Percentiles rank a stretch among this genome's conserved stretches.
These are phyloP conservation scores for Durotheca rogersii DNA, from an alignment of 495 filamentous ascomycete species.

Conservation along the genomic window DNA sequence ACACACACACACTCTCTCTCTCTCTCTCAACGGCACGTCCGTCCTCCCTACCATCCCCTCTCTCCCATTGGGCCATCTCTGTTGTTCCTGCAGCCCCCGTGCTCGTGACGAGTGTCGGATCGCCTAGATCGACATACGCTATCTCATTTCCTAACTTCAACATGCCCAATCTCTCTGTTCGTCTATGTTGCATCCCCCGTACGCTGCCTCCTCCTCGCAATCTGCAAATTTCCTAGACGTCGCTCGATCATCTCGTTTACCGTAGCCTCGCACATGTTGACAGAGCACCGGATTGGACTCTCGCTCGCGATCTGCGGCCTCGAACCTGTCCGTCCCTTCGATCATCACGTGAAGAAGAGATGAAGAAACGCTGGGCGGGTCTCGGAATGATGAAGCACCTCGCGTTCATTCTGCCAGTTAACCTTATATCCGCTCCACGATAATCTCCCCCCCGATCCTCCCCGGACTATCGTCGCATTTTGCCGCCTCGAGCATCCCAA, in stretches of 20 bases:
- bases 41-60: no score
- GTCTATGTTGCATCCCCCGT: neutral
- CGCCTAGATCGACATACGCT: no score
- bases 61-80: no score
- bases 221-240: neutral
- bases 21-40: no score
- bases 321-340: neutral
- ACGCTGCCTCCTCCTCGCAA: neutral
- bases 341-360: neutral
- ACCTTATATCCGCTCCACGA: neutral
- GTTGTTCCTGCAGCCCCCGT: no score
- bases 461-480: neutral
- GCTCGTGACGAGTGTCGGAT: no score
- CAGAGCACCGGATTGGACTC: neutral
- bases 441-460: neutral
- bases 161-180: neutral
- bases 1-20: no score
- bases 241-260: neutral
- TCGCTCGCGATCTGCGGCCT: neutral
- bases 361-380: no score
- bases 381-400: no score
- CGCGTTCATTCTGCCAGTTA: no score
- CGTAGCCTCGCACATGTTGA: neutral
- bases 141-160: neutral
- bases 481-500: slow-evolving; percentile 3